Evolutionary conservation across 2,329 filamentous ascomycete species (phyloP).

Genomic region (Alternaria atra): DNA sequence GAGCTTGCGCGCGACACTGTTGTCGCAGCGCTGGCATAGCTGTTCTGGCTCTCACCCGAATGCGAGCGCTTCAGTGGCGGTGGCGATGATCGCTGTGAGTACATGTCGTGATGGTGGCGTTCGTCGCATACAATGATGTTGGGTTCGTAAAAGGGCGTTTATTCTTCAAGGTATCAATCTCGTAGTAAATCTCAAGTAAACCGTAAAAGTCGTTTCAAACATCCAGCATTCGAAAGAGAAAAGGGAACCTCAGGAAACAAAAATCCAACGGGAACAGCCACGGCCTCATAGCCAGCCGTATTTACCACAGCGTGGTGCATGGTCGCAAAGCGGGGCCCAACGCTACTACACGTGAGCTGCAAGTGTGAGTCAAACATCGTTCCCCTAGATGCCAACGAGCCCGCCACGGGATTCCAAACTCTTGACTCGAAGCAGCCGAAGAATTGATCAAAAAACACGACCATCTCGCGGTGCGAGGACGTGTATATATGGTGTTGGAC

Average conservation of each 20-base stretch:
- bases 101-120: slow-evolving; percentile 34
- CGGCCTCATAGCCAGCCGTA: slow-evolving; percentile 36
- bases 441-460: slow-evolving; percentile 51
- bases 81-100: slow-evolving; percentile 44
- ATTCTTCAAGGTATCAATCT: slow-evolving; percentile 22
- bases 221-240: slow-evolving; percentile 25
- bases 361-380: slow-evolving; percentile 54
- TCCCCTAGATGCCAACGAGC: slow-evolving; percentile 23
- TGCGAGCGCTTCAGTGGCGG: slow-evolving; percentile 51
- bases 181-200: slow-evolving; percentile 22
- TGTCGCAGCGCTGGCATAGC: slow-evolving; percentile 44
- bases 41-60: slow-evolving; percentile 49
- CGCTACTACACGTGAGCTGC: slow-evolving; percentile 47
- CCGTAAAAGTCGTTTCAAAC: slow-evolving; percentile 32
- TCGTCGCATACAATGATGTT: slow-evolving; percentile 26
- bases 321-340: slow-evolving; percentile 29
- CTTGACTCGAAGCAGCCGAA: slow-evolving; percentile 40
- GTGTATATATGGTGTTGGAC: slow-evolving; percentile 51
- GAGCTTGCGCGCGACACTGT: slow-evolving; percentile 50
- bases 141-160: slow-evolving; percentile 3
- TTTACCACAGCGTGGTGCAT: slow-evolving; percentile 36
- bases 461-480: slow-evolving; percentile 52
- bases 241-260: slow-evolving; percentile 40
- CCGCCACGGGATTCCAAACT: slow-evolving; percentile 25
- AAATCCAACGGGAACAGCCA: slow-evolving; percentile 22